A percentile compares a stretch with the other conserved stretches of the same genome.
These are phyloP conservation scores for Chytriomyces sp. DNA, from an alignment of 192 early-diverging fungal genomes.

Conservation along the genomic window DNA sequence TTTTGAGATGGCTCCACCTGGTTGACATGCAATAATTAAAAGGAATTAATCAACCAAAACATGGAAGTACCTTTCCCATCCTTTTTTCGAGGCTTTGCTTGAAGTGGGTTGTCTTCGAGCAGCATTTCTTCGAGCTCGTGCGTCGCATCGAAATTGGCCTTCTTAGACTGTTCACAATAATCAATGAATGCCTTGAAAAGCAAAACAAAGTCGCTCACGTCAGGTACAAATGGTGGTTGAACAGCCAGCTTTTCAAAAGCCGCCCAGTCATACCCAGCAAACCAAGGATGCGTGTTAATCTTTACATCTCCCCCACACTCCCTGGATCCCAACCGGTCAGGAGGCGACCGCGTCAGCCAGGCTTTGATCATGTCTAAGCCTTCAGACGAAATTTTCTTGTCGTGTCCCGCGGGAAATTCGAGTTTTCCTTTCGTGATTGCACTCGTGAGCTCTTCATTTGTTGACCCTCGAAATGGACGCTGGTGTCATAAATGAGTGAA, in stretches of 20 bases:
- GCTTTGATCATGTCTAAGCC: slow-evolving; percentile 29
- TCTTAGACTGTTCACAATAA: slow-evolving; percentile 48
- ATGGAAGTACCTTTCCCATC: slow-evolving; percentile 21
- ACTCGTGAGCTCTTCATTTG: slow-evolving; percentile 69
- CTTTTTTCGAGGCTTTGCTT: slow-evolving; percentile 37
- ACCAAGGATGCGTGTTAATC: slow-evolving; percentile 47
- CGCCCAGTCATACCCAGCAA: slow-evolving; percentile 43
- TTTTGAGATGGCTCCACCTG: background rate
- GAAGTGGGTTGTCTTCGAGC: slow-evolving; percentile 61
- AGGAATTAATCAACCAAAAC: background rate
- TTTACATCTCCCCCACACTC: slow-evolving; percentile 68
- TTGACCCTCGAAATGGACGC: slow-evolving; percentile 74
- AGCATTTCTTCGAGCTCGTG: slow-evolving; percentile 72
- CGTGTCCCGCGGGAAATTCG: slow-evolving; percentile 59
- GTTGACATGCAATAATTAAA: background rate
- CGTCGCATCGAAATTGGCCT: slow-evolving; percentile 68
- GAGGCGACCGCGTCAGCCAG: slow-evolving; percentile 73
- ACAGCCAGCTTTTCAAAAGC: slow-evolving; percentile 40
- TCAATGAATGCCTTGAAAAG: slow-evolving; percentile 2
- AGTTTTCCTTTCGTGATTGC: slow-evolving; percentile 71
- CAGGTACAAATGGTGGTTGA: slow-evolving; percentile 51
- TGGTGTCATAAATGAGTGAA: background rate
- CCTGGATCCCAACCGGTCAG: slow-evolving; percentile 72
- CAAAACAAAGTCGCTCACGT: slow-evolving; percentile 41
- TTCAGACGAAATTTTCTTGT: slow-evolving; percentile 12